Conservation (phyloP, 352 stramenopile genomes). For the Globisporangium yorkense region DNA sequence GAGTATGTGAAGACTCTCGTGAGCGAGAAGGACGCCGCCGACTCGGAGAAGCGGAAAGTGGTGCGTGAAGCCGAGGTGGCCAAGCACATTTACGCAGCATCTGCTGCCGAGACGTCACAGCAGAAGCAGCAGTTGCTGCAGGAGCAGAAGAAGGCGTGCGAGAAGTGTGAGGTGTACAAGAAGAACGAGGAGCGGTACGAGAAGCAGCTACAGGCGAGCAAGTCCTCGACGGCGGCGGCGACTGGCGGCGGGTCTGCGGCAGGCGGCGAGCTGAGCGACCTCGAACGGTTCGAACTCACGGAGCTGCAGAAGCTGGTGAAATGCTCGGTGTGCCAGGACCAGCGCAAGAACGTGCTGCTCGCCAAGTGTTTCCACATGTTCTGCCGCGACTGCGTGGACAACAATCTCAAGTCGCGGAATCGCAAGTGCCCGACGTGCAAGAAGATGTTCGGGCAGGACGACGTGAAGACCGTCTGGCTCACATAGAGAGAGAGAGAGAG, state of each 20-base stretch:
- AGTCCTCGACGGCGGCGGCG: slow-evolving; percentile 12
- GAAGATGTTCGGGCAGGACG: slow-evolving; percentile 88
- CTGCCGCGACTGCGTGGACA: slow-evolving; percentile 85
- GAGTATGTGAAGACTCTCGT: slow-evolving; percentile 48
- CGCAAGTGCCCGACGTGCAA: slow-evolving; percentile 88
- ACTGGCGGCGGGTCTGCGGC: slow-evolving; percentile 16
- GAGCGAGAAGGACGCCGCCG: slow-evolving; percentile 38
- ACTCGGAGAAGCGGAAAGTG: slow-evolving; percentile 51
- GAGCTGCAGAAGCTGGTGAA: slow-evolving; percentile 83
- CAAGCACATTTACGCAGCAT: slow-evolving; percentile 53
- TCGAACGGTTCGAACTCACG: slow-evolving; percentile 75
- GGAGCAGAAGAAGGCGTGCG: slow-evolving; percentile 48
- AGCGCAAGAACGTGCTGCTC: slow-evolving; percentile 84
- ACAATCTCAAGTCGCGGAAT: slow-evolving; percentile 85
- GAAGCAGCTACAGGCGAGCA: slow-evolving; percentile 33
- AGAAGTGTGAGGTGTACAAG: slow-evolving; percentile 43
- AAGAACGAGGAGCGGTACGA: slow-evolving; percentile 53
- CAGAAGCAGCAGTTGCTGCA: slow-evolving; percentile 31
- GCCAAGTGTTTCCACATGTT: slow-evolving; percentile 89
- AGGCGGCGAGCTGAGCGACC: slow-evolving; percentile 46
- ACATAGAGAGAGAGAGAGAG: slow-evolving; percentile 33
- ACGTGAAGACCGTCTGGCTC: slow-evolving; percentile 83
- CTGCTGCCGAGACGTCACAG: slow-evolving; percentile 32
- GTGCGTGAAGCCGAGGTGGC: slow-evolving; percentile 52
- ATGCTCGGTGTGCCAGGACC: slow-evolving; percentile 81